phyloP scores from a whole-genome alignment of 2,329 filamentous ascomycete genomes.

The Raffaelea deltoideospora region DNA sequence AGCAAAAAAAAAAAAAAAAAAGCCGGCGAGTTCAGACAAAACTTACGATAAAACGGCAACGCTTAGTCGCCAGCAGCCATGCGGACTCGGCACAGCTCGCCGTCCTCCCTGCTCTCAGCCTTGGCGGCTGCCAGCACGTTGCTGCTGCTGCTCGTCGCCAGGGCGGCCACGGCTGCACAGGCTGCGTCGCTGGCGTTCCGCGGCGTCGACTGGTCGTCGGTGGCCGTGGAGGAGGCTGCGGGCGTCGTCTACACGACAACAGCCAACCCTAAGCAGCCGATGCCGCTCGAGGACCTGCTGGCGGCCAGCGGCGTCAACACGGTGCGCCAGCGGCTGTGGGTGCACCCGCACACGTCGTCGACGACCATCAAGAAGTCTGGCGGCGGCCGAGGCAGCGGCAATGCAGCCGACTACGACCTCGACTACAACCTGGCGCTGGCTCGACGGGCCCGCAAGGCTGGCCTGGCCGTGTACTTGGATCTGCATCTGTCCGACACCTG shows the following conservation, averaged over 20 bases:
- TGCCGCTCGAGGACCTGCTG: slow-evolving; percentile 46
- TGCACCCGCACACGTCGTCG: too few relatives aligned
- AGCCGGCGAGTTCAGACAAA: too few relatives aligned
- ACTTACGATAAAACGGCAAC: too few relatives aligned
- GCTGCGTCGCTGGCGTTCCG: slow-evolving; percentile 27
- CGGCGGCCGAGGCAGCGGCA: too few relatives aligned
- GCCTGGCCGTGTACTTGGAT: slow-evolving; percentile 45
- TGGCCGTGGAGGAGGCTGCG: slow-evolving; percentile 43
- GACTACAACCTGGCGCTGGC: slow-evolving; percentile 57
- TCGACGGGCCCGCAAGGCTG: slow-evolving; percentile 45
- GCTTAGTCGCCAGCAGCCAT: too few relatives aligned
- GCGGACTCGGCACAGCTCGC: too few relatives aligned
- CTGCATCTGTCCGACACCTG: slow-evolving; percentile 56
- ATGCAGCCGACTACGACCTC: slow-evolving; percentile 46
- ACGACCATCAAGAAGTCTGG: too few relatives aligned
- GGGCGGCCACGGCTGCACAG: too few relatives aligned
- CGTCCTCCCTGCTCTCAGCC: too few relatives aligned
- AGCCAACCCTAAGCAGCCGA: slow-evolving; percentile 32
- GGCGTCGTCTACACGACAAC: slow-evolving; percentile 46
- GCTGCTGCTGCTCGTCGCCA: too few relatives aligned
- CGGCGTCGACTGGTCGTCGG: slow-evolving; percentile 58
- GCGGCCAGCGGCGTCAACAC: slow-evolving; percentile 49
- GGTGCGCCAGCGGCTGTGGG: slow-evolving; percentile 57
- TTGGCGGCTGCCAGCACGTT: too few relatives aligned
- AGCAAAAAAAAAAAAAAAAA: too few relatives aligned